Conservation (phyloP, 768 basidiomycete species). For the Amylocystis lapponica region DNA sequence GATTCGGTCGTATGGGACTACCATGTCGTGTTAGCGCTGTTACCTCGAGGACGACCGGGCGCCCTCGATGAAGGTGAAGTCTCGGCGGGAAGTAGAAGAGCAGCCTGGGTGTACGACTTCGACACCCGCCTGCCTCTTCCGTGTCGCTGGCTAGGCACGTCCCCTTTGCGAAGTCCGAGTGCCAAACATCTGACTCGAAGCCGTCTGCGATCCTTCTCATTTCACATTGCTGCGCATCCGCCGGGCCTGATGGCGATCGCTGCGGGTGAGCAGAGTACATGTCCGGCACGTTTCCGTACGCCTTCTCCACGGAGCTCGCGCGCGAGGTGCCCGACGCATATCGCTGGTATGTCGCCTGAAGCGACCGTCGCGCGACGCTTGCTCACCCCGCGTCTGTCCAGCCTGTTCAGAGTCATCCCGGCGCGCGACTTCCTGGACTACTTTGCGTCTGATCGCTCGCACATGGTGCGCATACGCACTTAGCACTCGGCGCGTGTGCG, state of each 20-base stretch:
- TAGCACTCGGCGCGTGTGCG: not conserved
- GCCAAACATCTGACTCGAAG: not conserved
- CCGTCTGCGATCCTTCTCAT: not conserved
- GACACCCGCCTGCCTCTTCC: conserved; percentile 51
- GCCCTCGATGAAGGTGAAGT: not conserved
- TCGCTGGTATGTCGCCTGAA: conserved; percentile 13
- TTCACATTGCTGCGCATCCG: not conserved
- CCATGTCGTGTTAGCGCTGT: conserved; percentile 59
- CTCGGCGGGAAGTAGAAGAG: conserved; percentile 3
- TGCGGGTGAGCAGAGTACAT: conserved; percentile 30
- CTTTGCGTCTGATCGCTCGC: conserved; percentile 73
- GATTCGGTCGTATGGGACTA: conserved; percentile 67
- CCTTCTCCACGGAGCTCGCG: conserved; percentile 6
- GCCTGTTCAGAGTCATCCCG: conserved; percentile 58
- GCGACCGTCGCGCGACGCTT: not conserved
- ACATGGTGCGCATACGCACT: conserved; percentile 50
- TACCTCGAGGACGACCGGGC: conserved; percentile 20
- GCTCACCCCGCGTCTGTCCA: conserved; percentile 18
- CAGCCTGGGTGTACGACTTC: conserved; percentile 64
- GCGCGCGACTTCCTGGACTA: conserved; percentile 44
- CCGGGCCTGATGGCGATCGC: not conserved
- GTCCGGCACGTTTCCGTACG: conserved; percentile 24
- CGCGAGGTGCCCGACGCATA: conserved; percentile 10
- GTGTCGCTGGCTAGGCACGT: conserved; percentile 44
- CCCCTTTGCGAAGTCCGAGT: not conserved